A percentile compares a stretch with the other conserved stretches of the same genome.
Conservation (phyloP, 2,329 filamentous ascomycete genomes). For the Aspergillus quadrilineatus region DNA sequence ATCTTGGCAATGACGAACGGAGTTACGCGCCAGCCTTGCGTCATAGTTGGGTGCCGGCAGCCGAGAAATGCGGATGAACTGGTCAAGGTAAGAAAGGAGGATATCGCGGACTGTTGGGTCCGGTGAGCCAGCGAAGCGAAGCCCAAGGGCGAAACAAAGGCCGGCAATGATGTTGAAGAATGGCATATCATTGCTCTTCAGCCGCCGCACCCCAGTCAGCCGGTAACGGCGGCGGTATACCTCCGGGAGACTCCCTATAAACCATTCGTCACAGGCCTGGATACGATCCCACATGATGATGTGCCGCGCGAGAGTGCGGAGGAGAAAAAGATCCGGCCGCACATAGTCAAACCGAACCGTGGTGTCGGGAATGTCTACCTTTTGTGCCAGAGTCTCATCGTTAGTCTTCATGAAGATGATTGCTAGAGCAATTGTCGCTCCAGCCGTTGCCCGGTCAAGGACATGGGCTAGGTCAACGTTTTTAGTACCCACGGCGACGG, state of each 20-base stretch:
- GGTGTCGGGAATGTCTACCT: constrained; percentile 90
- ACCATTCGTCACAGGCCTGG: constrained; percentile 70
- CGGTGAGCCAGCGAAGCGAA: constrained; percentile 72
- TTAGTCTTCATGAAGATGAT: constrained; percentile 98
- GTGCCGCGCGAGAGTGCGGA: constrained; percentile 85
- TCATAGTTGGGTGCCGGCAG: constrained; percentile 70
- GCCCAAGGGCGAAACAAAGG: constrained; percentile 74
- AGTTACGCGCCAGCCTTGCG: constrained; percentile 75
- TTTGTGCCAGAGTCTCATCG: constrained; percentile 79
- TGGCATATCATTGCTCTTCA: constrained; percentile 81
- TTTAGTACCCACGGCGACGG: constrained; percentile 82
- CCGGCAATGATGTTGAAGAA: constrained; percentile 92
- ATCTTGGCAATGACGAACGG: constrained; percentile 88
- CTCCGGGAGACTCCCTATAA: constrained; percentile 68
- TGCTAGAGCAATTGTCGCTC: constrained; percentile 84
- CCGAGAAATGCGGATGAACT: constrained; percentile 75
- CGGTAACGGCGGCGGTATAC: constrained; percentile 65
- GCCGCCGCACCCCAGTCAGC: constrained; percentile 58
- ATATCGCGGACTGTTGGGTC: constrained; percentile 73
- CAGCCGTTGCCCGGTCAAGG: constrained; percentile 86
- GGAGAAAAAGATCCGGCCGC: constrained; percentile 84
- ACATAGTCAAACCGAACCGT: constrained; percentile 92
- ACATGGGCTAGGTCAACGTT: constrained; percentile 90
- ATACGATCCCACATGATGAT: constrained; percentile 91
- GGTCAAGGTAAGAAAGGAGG: constrained; percentile 78